These are phyloP conservation scores for Corymbia calophylla DNA, from an alignment of 441 rosid species.

Conservation along the genomic window DNA sequence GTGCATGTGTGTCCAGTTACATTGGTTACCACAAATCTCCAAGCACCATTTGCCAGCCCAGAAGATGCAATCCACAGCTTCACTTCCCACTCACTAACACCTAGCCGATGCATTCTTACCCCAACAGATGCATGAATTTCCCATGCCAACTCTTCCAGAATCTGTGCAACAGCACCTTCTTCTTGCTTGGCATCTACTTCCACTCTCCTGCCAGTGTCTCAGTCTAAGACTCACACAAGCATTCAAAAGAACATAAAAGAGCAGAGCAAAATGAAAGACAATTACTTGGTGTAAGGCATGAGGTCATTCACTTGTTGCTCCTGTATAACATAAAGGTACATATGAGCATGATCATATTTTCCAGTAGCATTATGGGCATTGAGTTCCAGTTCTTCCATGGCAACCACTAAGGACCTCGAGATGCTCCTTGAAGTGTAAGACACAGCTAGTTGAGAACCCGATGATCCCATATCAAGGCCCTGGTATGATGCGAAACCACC, in stretches of 20 bases:
- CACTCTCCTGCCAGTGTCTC: slow-evolving; percentile 55
- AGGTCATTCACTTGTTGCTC: slow-evolving; percentile 93
- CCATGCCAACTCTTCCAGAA: slow-evolving; percentile 70
- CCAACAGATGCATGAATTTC: slow-evolving; percentile 80
- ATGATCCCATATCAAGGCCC: slow-evolving; percentile 43
- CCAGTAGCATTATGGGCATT: slow-evolving; percentile 78
- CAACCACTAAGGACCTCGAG: slow-evolving; percentile 81
- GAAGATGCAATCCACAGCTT: slow-evolving; percentile 87
- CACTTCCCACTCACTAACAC: slow-evolving; percentile 99
- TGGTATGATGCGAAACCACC: slow-evolving; percentile 49
- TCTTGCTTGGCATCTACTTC: slow-evolving; percentile 65
- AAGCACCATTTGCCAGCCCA: slow-evolving; percentile 90
- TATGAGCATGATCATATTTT: slow-evolving; percentile 89
- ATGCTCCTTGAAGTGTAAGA: slow-evolving; percentile 84
- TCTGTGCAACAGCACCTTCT: slow-evolving; percentile 61
- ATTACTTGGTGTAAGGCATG: slow-evolving; percentile 79
- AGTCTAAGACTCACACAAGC: slow-evolving; percentile 18
- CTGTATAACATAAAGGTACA: slow-evolving; percentile 88
- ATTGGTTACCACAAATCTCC: slow-evolving; percentile 89
- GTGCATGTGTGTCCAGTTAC: slow-evolving; percentile 95
- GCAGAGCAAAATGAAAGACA: slow-evolving; percentile 3
- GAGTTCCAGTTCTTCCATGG: slow-evolving; percentile 99
- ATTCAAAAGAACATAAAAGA: slow-evolving; percentile 1
- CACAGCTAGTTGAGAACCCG: slow-evolving; percentile 33
- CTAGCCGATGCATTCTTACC: slow-evolving; percentile 86